Conservation (phyloP, 768 basidiomycete genomes). For the Hericium erinaceus region DNA sequence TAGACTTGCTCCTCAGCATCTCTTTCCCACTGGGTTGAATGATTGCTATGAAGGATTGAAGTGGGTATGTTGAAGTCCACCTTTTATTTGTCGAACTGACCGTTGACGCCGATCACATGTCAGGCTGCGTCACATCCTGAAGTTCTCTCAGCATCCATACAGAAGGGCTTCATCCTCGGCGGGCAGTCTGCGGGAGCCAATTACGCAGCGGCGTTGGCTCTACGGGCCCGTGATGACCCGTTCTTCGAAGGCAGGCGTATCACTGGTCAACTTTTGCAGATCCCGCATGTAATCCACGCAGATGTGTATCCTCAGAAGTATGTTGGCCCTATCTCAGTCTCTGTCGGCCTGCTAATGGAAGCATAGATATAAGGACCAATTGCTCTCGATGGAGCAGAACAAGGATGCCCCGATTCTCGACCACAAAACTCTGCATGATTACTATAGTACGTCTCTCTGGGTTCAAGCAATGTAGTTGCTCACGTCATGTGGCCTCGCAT, state of each 20-base stretch:
- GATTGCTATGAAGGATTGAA: conserved; percentile 17
- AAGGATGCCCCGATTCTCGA: neutral
- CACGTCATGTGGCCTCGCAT: too few species aligned
- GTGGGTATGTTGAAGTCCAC: conserved; percentile 10
- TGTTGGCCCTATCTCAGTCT: neutral
- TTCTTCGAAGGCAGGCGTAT: conserved; percentile 12
- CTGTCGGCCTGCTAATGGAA: neutral
- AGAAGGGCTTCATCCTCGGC: conserved; percentile 18
- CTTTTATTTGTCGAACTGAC: too few species aligned
- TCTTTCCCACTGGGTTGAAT: conserved; percentile 13
- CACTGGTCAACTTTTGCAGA: conserved; percentile 17
- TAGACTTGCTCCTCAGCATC: conserved; percentile 14
- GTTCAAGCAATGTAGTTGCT: neutral
- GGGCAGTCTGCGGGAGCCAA: conserved; percentile 20
- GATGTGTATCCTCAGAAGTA: conserved; percentile 17
- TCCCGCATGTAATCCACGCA: conserved; percentile 14
- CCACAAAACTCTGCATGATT: neutral
- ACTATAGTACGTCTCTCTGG: neutral
- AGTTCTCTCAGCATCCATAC: conserved; percentile 9
- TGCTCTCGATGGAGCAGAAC: conserved; percentile 4
- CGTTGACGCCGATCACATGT: neutral
- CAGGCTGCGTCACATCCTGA: conserved; percentile 8
- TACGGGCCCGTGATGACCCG: conserved; percentile 16
- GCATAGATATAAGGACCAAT: neutral
- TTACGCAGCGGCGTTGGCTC: conserved; percentile 15